Base-by-base conservation (phyloP, 192 early-diverging fungal species). In the Umbelopsis vinacea region DNA sequence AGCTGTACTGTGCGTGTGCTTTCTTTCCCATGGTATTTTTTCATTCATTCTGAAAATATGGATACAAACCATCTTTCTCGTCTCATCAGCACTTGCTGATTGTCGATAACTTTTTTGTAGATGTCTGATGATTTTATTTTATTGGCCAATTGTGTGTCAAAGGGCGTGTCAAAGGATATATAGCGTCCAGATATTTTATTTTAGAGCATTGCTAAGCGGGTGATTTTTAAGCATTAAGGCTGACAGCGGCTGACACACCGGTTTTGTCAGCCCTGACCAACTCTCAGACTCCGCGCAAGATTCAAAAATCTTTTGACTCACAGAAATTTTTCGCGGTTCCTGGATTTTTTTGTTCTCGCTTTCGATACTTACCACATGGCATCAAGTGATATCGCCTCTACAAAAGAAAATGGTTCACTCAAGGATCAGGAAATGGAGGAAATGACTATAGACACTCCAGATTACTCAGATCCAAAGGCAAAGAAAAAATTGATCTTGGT, bases 401-500 rank as follows among this genome's bases (percentile, higher is more conserved):
- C 48, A 3, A 50, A 50, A 15, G 48, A 50, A 50, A 50, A 50
- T 50, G 48, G 5, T 9, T 37, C 33, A 14, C 3, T 63, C 33
- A 63, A 63, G 14, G 57, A 63, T 29, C 57, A 8, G 0, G 7
- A 35, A 8, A 37, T 63, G 33, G 57, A 63, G 33, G 33, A 37
- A 17, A 38, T 63, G 57, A 37, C 33, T 12, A 17, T 38, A 7
- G 35, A 8, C 15, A n/a, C 57, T 15, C 33, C 57, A 29, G 57
- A 63, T 29, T 29, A 63, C 29, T 37, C 11, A 6, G 57, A 14
- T 19, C 57, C 33, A 63, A 35, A 17, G 26, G 10, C 57, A 17
- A 38, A 38, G 57, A 29, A 29, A n/a, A 63, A 37, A 35, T 63
- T 63, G 57, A 19, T 26, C 6, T 37, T 63, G 57, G n/a, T 63